Evolutionary conservation across 768 basidiomycete genomes (phyloP), one percentile per base, ranked within the genome.

Genomic region (Calocybe gangraenosa): DNA sequence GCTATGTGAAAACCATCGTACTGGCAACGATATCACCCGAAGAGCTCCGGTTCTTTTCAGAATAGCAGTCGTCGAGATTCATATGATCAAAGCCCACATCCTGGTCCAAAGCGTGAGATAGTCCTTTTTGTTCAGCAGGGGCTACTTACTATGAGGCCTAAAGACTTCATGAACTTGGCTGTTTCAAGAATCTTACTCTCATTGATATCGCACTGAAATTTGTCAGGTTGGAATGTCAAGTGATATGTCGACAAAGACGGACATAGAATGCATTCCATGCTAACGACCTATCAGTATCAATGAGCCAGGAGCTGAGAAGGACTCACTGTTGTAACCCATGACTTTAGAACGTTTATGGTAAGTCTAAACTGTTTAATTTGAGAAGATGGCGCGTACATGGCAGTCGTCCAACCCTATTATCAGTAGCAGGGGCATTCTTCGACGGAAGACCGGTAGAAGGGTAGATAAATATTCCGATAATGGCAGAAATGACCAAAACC

Each of bases 211-310:
- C 82, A 84, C 80, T 83, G 58, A 10, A 2, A 7, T 42, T 32
- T 11, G 2, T 42, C n/a, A n/a, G 39, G 36, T 18, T 22, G 30
- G 31, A 8, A 50, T 25, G 42, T 23, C 20, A 23, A 9, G 37
- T 18, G 31, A 10, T n/a, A 11, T 8, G 14, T 28, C 14, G 10
- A 2, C 17, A 2, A 7, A 9, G 11, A 58, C 68, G 40, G 45
- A 82, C 81, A 55, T 81, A 74, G 58, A 78, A 83, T 7, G 80
- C 82, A 58, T 85, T 84, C 82, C 82, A 85, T 8, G 82, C 82
- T 84, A 31, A 17, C 1, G 11, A 18, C 20, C 4, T 13, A 9
- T 36, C 2, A 32, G 39, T 15, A 40, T 38, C 23, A 23, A 17
- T 15, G 14, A 34, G 23, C 6, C 15, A 51, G 50, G 43, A 9